Evolutionary conservation across 2,329 filamentous ascomycete species (phyloP).

Genomic region (Cryphonectria naterciae): DNA sequence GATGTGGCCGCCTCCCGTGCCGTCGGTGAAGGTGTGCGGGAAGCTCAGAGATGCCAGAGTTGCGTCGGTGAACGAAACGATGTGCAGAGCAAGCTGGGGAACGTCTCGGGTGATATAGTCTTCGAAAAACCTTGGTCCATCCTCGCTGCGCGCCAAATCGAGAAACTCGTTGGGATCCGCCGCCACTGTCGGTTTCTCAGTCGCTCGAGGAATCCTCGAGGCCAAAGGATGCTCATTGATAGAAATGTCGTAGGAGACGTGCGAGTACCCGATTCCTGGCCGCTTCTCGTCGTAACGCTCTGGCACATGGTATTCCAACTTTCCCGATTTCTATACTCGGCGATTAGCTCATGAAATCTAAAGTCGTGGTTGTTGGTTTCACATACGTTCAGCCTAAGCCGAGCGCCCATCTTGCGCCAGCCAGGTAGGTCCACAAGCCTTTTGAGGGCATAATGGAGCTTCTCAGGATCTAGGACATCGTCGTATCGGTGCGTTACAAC

Average conservation of each 20-base stretch:
- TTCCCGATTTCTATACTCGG: background rate
- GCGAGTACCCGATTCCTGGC: background rate
- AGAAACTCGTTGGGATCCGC: background rate
- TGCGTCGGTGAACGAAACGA: background rate
- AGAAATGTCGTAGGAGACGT: background rate
- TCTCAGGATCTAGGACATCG: background rate
- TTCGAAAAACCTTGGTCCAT: background rate
- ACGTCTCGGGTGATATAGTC: background rate
- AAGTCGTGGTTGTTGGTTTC: background rate
- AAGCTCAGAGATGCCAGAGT: background rate
- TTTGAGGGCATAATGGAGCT: background rate
- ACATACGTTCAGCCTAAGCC: background rate
- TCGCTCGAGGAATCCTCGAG: background rate
- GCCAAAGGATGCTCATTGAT: background rate
- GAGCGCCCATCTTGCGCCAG: background rate
- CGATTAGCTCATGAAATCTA: background rate
- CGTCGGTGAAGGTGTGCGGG: background rate
- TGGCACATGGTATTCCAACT: background rate
- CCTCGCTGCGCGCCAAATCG: background rate
- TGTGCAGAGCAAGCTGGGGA: background rate
- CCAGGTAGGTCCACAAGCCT: background rate
- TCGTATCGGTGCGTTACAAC: background rate
- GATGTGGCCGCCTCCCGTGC: background rate
- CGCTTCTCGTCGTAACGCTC: background rate
- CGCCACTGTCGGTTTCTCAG: background rate